Evolutionary conservation across 2,329 filamentous ascomycete genomes (phyloP).

Genomic region (Penicillium aurantiogriseum): DNA sequence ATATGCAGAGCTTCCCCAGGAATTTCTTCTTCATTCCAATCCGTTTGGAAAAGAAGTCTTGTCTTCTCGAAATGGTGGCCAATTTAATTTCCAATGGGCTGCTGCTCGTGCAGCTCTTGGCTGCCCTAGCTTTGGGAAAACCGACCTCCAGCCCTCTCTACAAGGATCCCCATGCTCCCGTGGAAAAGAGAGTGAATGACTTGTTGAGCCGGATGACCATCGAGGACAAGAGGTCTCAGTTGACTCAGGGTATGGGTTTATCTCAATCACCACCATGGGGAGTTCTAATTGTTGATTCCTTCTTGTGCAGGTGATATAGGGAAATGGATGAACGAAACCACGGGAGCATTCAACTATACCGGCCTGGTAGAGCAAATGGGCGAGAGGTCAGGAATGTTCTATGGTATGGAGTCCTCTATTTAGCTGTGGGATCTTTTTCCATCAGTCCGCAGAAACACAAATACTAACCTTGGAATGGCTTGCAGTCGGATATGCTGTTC

Average conservation of each 20-base stretch:
- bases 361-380: slow-evolving; percentile 67
- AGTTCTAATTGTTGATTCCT: background rate
- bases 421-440: background rate
- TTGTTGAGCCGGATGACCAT: slow-evolving; percentile 71
- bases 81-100: slow-evolving; percentile 25
- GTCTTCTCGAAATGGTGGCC: slow-evolving; percentile 12
- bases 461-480: slow-evolving; percentile 8
- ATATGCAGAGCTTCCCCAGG: slow-evolving; percentile 4
- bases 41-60: background rate
- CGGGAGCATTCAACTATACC: slow-evolving; percentile 64
- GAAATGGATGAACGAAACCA: slow-evolving; percentile 70
- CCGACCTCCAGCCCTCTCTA: slow-evolving; percentile 44
- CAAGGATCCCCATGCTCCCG: slow-evolving; percentile 61
- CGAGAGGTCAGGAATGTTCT: slow-evolving; percentile 66
- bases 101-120: slow-evolving; percentile 28
- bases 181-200: slow-evolving; percentile 65
- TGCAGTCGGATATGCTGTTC: slow-evolving; percentile 63
- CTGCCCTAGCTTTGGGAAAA: slow-evolving; percentile 18
- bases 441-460: background rate
- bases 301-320: slow-evolving; percentile 57
- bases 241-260: slow-evolving; percentile 53
- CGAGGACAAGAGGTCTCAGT: slow-evolving; percentile 69
- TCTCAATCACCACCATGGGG: fast-evolving
- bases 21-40: background rate
- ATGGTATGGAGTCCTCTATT: slow-evolving; percentile 36